Conservation (phyloP, 768 basidiomycete species). For the Trametes coccinea region DNA sequence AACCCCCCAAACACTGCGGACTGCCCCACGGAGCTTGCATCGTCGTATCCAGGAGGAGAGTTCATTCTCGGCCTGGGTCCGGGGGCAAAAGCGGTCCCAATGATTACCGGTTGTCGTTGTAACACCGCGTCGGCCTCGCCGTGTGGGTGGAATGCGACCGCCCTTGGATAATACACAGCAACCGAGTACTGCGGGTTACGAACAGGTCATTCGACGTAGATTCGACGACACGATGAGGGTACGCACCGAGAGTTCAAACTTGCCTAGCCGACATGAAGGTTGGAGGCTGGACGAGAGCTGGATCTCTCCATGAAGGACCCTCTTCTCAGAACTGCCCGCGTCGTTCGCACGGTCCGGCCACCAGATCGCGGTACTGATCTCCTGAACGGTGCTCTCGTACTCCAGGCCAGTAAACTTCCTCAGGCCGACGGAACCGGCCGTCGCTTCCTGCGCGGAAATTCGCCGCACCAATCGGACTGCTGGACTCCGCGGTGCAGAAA, state of each 20-base stretch:
- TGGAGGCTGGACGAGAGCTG: slow-evolving; percentile 16
- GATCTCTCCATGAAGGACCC: slow-evolving; percentile 25
- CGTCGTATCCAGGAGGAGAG: slow-evolving; percentile 23
- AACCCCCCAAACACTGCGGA: slow-evolving; percentile 14
- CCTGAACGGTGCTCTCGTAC: slow-evolving; percentile 14
- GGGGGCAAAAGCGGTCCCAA: slow-evolving; percentile 15
- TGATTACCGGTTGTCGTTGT: slow-evolving; percentile 16
- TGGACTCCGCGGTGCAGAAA: slow-evolving; percentile 21
- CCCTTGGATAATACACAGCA: slow-evolving; percentile 11
- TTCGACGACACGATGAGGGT: background rate
- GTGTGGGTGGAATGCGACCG: slow-evolving; percentile 19
- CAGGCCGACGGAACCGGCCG: background rate
- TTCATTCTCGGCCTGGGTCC: slow-evolving; percentile 16
- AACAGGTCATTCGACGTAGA: background rate
- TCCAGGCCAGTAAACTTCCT: slow-evolving; percentile 8
- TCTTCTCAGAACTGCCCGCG: background rate
- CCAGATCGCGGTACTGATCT: slow-evolving; percentile 19
- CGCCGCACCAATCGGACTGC: slow-evolving; percentile 23
- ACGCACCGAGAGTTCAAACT: slow-evolving; percentile 24
- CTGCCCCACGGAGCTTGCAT: slow-evolving; percentile 18
- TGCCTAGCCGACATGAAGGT: slow-evolving; percentile 22
- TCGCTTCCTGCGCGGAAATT: slow-evolving; percentile 4
- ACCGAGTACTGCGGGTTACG: slow-evolving; percentile 11
- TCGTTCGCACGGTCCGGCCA: slow-evolving; percentile 1
- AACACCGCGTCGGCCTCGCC: slow-evolving; percentile 8